These are phyloP conservation scores for Batkoa obscura DNA, from an alignment of 371 early-diverging fungal species.

Conservation along the genomic window DNA sequence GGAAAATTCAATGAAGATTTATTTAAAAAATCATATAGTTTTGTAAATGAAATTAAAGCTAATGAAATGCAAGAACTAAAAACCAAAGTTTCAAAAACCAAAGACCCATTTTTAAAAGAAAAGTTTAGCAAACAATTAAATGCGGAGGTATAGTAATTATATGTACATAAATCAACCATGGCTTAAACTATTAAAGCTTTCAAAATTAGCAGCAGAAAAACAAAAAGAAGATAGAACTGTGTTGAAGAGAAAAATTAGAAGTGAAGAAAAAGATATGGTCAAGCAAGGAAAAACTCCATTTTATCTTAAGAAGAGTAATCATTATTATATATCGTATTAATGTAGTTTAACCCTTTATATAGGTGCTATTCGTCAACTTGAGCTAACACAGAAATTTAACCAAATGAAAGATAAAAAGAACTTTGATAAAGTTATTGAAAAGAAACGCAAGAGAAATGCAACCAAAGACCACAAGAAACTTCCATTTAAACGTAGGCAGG, in stretches of 20 bases:
- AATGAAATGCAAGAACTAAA: slow-evolving; percentile 41
- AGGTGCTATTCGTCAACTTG: slow-evolving; percentile 57
- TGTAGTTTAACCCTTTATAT: slow-evolving; percentile 3
- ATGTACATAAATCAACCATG: background rate
- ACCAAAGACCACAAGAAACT: slow-evolving; percentile 33
- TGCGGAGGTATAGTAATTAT: slow-evolving; percentile 20
- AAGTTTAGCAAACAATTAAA: slow-evolving; percentile 19
- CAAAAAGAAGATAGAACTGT: slow-evolving; percentile 31
- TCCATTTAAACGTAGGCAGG: slow-evolving; percentile 10
- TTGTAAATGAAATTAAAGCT: slow-evolving; percentile 50
- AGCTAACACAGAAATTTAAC: slow-evolving; percentile 52
- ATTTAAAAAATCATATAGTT: slow-evolving; percentile 64
- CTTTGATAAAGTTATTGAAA: slow-evolving; percentile 61
- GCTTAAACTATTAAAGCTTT: slow-evolving; percentile 7
- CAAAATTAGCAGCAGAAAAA: slow-evolving; percentile 6
- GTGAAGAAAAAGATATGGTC: slow-evolving; percentile 51
- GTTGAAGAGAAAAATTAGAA: slow-evolving; percentile 44
- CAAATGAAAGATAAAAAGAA: slow-evolving; percentile 22
- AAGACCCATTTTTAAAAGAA: slow-evolving; percentile 24
- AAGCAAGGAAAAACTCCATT: slow-evolving; percentile 72
- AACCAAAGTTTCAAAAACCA: slow-evolving; percentile 29
- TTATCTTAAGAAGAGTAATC: slow-evolving; percentile 61
- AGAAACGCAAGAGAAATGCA: slow-evolving; percentile 70
- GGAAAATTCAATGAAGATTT: slow-evolving; percentile 69
- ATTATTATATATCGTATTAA: background rate